phyloP scores from a whole-genome alignment of 1,284 basidiomycete genomes.

The Fomitiporia mediterranea region DNA sequence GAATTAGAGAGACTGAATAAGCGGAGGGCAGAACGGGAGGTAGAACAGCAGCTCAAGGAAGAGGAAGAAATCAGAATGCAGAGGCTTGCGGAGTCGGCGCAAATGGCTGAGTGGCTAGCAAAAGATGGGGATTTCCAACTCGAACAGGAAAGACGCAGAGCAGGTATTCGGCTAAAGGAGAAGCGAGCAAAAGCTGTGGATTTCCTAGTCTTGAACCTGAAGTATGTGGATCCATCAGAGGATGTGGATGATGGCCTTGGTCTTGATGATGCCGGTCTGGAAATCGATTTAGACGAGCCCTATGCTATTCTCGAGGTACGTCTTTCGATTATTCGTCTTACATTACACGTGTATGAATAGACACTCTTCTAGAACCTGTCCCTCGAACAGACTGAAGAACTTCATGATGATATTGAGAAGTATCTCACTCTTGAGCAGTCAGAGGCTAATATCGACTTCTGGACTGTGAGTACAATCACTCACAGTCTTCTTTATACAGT shows the following conservation, averaged over 20 bases:
- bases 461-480: slow-evolving; percentile 73
- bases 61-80: slow-evolving; percentile 90
- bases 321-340: slow-evolving; percentile 18
- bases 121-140: slow-evolving; percentile 98
- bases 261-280: slow-evolving; percentile 79
- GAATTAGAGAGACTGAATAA: slow-evolving; percentile 91
- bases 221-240: slow-evolving; percentile 71
- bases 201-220: slow-evolving; percentile 89
- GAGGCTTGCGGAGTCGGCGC: slow-evolving; percentile 86
- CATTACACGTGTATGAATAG: not conserved
- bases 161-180: slow-evolving; percentile 91
- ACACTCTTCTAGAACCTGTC: slow-evolving; percentile 68
- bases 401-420: slow-evolving; percentile 92
- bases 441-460: slow-evolving; percentile 90
- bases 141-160: slow-evolving; percentile 87
- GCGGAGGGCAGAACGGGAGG: slow-evolving; percentile 88
- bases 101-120: slow-evolving; percentile 97
- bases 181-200: slow-evolving; percentile 95
- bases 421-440: slow-evolving; percentile 86
- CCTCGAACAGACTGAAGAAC: slow-evolving; percentile 83
- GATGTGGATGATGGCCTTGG: slow-evolving; percentile 66
- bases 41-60: slow-evolving; percentile 81
- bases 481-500: slow-evolving; percentile 5
- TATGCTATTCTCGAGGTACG: slow-evolving; percentile 93
- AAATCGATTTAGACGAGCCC: slow-evolving; percentile 97